Evolutionary conservation across 345 rosid species (phyloP).

Genomic region (Reutealis trisperma): DNA sequence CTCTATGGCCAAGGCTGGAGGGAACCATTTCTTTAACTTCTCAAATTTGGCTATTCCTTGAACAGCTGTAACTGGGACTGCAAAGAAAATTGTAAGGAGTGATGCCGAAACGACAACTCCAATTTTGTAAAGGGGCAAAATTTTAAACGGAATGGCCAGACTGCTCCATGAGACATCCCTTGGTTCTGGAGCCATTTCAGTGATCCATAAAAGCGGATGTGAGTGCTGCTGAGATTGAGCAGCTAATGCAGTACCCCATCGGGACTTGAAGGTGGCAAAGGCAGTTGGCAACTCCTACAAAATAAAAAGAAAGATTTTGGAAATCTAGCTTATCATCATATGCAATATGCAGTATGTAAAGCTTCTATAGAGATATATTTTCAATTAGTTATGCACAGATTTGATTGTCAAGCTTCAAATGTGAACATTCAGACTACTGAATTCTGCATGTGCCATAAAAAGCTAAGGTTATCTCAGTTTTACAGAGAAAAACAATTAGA

Average conservation of each 20-base stretch:
- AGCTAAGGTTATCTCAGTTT: too few species aligned
- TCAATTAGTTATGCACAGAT: neutral
- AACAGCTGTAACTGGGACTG: constrained; percentile 88
- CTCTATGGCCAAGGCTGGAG: constrained; percentile 73
- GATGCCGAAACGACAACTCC: constrained; percentile 73
- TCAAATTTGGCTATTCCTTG: constrained; percentile 90
- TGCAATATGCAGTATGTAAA: neutral
- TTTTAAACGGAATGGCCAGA: constrained; percentile 52
- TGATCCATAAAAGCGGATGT: constrained; percentile 70
- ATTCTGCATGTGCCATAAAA: too few species aligned
- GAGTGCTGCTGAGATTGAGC: constrained; percentile 87
- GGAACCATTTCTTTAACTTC: constrained; percentile 86
- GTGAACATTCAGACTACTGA: too few species aligned
- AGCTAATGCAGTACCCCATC: constrained; percentile 64
- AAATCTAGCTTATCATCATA: neutral
- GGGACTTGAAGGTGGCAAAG: constrained; percentile 78
- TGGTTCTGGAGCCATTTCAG: constrained; percentile 87
- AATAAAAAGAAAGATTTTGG: neutral
- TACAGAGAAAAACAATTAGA: too few species aligned
- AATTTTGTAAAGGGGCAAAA: constrained; percentile 59
- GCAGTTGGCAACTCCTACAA: constrained; percentile 80
- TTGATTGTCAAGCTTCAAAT: neutral
- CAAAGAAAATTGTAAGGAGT: constrained; percentile 78
- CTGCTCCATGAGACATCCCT: constrained; percentile 80
- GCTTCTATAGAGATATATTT: neutral